A percentile compares a stretch with the other conserved stretches of the same genome.
These are phyloP conservation scores for Triangularia verruculosa DNA, from an alignment of 2,329 filamentous ascomycete genomes.

Conservation along the genomic window DNA sequence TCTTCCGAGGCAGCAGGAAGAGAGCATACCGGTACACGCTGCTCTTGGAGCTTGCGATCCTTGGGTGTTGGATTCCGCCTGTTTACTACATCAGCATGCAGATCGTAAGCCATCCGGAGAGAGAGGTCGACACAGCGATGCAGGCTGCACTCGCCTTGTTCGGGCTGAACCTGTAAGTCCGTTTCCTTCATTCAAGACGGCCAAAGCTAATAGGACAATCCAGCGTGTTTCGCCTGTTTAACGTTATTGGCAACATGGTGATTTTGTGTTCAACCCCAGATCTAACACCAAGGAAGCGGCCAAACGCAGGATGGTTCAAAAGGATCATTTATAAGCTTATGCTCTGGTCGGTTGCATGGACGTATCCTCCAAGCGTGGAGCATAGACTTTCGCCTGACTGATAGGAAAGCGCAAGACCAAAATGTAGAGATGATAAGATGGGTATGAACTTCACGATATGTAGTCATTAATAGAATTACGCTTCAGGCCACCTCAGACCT, in stretches of 20 bases:
- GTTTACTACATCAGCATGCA: constrained; percentile 29
- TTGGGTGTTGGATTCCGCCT: constrained; percentile 34
- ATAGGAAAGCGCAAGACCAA: neutral
- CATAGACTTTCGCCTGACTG: neutral
- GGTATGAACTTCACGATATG: neutral
- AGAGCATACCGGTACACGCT: constrained; percentile 41
- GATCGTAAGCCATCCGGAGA: constrained; percentile 6
- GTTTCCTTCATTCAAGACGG: neutral
- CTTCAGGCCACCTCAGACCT: too few relatives aligned
- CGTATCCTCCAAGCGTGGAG: neutral
- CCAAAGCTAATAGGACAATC: neutral
- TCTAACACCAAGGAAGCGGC: neutral
- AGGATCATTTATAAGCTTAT: neutral
- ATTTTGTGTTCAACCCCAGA: neutral
- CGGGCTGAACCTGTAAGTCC: constrained; percentile 38
- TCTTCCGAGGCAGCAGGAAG: constrained; percentile 34
- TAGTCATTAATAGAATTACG: neutral
- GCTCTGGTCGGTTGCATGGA: neutral
- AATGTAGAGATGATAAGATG: neutral
- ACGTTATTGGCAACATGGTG: constrained; percentile 21
- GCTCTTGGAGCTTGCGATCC: constrained; percentile 37
- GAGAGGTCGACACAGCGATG: constrained; percentile 22
- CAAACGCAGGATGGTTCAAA: neutral
- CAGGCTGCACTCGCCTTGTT: constrained; percentile 36
- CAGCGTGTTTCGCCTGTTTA: constrained; percentile 24